Conservation (phyloP, 768 basidiomycete species). For the Pseudohyphozyma bogoriensis region DNA sequence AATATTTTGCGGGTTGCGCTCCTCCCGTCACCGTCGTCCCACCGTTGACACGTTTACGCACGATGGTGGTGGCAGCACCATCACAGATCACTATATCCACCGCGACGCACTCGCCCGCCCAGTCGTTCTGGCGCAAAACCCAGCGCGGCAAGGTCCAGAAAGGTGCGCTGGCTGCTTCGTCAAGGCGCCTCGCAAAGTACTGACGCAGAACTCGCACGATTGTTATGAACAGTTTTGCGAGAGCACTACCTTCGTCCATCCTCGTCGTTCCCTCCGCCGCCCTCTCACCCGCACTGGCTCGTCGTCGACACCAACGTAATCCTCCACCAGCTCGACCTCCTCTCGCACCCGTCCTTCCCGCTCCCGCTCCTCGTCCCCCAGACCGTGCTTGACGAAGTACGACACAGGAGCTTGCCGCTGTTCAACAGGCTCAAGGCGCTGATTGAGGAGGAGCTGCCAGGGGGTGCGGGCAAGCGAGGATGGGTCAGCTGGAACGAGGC, state of each 20-base stretch:
- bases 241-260: slow-evolving; percentile 80
- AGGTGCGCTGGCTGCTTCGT: slow-evolving; percentile 46
- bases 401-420: slow-evolving; percentile 82
- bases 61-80: too few relatives aligned
- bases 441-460: slow-evolving; percentile 54
- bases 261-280: slow-evolving; percentile 7
- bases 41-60: too few relatives aligned
- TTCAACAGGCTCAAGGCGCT: slow-evolving; percentile 85
- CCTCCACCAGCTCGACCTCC: slow-evolving; percentile 91
- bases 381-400: slow-evolving; percentile 91
- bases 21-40: too few relatives aligned
- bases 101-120: background rate
- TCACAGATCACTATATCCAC: background rate
- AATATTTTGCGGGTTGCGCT: too few relatives aligned
- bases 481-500: slow-evolving; percentile 29
- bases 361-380: slow-evolving; percentile 82
- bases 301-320: slow-evolving; percentile 94
- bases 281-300: slow-evolving; percentile 49
- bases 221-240: slow-evolving; percentile 54
- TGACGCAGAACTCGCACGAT: background rate
- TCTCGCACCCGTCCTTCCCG: slow-evolving; percentile 64
- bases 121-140: slow-evolving; percentile 60
- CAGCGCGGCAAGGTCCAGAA: slow-evolving; percentile 87
- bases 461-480: slow-evolving; percentile 50
- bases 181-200: background rate